Percentiles rank a stretch among this genome's conserved stretches.
These are phyloP conservation scores for Magnaporthiopsis incrustans DNA, from an alignment of 2,329 filamentous ascomycete species.

Conservation along the genomic window DNA sequence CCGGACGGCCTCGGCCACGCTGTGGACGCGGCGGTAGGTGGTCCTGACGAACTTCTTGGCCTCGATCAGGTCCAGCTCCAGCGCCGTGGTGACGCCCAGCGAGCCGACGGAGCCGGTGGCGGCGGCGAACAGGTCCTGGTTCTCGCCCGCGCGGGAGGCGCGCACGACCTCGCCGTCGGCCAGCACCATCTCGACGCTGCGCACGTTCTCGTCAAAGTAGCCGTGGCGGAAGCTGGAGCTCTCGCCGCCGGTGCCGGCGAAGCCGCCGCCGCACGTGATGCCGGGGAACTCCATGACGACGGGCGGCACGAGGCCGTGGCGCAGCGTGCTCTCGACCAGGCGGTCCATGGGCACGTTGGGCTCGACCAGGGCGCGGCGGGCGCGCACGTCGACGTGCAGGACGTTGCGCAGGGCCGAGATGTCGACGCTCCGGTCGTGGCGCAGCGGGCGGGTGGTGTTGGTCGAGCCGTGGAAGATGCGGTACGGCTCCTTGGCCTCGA, in stretches of 20 bases:
- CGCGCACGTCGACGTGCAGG: slow-evolving; percentile 48
- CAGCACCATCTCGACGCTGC: slow-evolving; percentile 60
- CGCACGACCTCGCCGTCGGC: slow-evolving; percentile 56
- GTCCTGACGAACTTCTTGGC: slow-evolving; percentile 55
- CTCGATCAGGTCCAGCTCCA: slow-evolving; percentile 56
- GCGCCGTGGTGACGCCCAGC: slow-evolving; percentile 56
- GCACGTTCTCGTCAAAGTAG: slow-evolving; percentile 61
- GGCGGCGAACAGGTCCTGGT: slow-evolving; percentile 53
- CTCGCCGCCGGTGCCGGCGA: slow-evolving; percentile 63
- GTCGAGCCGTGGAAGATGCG: slow-evolving; percentile 72
- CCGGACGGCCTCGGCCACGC: slow-evolving; percentile 37
- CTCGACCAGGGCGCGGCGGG: slow-evolving; percentile 58
- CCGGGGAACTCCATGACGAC: slow-evolving; percentile 72
- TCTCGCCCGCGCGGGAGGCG: slow-evolving; percentile 31
- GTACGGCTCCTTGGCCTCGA: slow-evolving; percentile 47
- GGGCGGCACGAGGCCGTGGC: slow-evolving; percentile 58
- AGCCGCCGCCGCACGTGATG: slow-evolving; percentile 66
- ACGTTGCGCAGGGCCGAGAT: slow-evolving; percentile 58
- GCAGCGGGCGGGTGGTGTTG: slow-evolving; percentile 59
- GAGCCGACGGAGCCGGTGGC: slow-evolving; percentile 62
- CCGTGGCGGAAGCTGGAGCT: slow-evolving; percentile 62
- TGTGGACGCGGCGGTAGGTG: slow-evolving; percentile 48
- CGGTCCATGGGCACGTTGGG: slow-evolving; percentile 70
- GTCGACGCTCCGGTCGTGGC: slow-evolving; percentile 44
- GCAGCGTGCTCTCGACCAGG: slow-evolving; percentile 57